phyloP scores from a whole-genome alignment of 1,139 yeast species.

The Diutina pseudorugosa region DNA sequence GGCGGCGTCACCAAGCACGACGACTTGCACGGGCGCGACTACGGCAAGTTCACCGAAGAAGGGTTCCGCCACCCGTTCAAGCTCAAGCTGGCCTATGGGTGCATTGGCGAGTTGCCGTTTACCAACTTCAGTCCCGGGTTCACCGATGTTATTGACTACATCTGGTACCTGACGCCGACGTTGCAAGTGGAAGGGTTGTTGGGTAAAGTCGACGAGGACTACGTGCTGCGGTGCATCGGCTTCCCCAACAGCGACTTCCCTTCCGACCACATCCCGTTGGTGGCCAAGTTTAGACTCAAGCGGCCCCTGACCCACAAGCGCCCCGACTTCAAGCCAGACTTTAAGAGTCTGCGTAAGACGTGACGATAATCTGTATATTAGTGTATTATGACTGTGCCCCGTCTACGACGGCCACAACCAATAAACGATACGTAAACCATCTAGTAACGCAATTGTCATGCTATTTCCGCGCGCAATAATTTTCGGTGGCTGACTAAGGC shows the following conservation, averaged over 20 bases:
- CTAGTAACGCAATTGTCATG: too few species aligned
- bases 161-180: conserved; percentile 80
- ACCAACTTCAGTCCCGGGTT: conserved; percentile 91
- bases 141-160: conserved; percentile 87
- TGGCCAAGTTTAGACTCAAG: conserved; percentile 65
- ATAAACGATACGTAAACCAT: background rate
- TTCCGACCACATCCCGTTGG: conserved; percentile 84
- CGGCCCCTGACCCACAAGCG: conserved; percentile 24
- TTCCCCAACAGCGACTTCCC: conserved; percentile 93
- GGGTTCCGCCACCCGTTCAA: conserved; percentile 78
- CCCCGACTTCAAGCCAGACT: conserved; percentile 41
- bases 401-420: too few species aligned
- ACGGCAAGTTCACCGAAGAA: conserved; percentile 83
- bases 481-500: too few species aligned
- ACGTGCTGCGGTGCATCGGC: conserved; percentile 69
- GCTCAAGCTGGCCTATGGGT: conserved; percentile 74
- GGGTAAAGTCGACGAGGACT: conserved; percentile 74
- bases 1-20: conserved; percentile 65
- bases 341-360: conserved; percentile 42
- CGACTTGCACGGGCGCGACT: conserved; percentile 78
- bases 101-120: conserved; percentile 71
- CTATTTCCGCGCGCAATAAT: too few species aligned
- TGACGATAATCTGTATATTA: conserved; percentile 7
- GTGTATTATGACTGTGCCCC: conserved; percentile 2
- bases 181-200: conserved; percentile 76